Conservation (phyloP, 2,329 filamentous ascomycete genomes). For the Mollisiaceae sp. region DNA sequence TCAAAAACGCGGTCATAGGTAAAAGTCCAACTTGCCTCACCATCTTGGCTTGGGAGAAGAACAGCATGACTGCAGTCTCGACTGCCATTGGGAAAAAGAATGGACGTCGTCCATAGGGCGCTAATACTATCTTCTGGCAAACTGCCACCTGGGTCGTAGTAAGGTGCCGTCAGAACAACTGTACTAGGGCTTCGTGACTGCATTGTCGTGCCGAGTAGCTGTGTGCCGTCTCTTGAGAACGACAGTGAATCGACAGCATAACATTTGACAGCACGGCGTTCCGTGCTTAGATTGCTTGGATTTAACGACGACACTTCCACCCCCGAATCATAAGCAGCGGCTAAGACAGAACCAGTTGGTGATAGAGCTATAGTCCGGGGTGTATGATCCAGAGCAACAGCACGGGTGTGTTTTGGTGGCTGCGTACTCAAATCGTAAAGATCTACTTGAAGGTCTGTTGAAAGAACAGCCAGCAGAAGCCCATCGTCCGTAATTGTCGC, state of each 20-base stretch:
- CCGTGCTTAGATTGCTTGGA: constrained; percentile 64
- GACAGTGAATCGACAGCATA: constrained; percentile 74
- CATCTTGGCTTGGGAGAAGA: constrained; percentile 56
- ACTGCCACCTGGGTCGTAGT: constrained; percentile 74
- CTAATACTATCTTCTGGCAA: constrained; percentile 71
- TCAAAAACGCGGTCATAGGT: constrained; percentile 79
- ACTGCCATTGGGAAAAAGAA: constrained; percentile 82
- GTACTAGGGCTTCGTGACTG: constrained; percentile 69
- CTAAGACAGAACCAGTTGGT: constrained; percentile 80
- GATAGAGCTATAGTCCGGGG: constrained; percentile 81
- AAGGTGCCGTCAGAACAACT: constrained; percentile 79
- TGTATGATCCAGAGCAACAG: constrained; percentile 77
- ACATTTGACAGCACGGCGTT: constrained; percentile 79
- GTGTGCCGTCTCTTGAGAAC: constrained; percentile 79
- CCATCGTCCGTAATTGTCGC: constrained; percentile 82
- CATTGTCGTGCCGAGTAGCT: constrained; percentile 76
- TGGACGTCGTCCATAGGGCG: constrained; percentile 84
- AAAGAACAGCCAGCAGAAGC: constrained; percentile 76
- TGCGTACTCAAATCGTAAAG: constrained; percentile 73
- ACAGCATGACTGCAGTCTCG: constrained; percentile 79
- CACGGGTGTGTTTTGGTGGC: constrained; percentile 73
- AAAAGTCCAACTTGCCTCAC: constrained; percentile 77
- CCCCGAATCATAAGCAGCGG: constrained; percentile 84
- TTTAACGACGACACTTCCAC: constrained; percentile 84
- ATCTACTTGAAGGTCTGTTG: constrained; percentile 82